Base-by-base conservation (phyloP, 331 rosid species). In the Pyrus hybrid region DNA sequence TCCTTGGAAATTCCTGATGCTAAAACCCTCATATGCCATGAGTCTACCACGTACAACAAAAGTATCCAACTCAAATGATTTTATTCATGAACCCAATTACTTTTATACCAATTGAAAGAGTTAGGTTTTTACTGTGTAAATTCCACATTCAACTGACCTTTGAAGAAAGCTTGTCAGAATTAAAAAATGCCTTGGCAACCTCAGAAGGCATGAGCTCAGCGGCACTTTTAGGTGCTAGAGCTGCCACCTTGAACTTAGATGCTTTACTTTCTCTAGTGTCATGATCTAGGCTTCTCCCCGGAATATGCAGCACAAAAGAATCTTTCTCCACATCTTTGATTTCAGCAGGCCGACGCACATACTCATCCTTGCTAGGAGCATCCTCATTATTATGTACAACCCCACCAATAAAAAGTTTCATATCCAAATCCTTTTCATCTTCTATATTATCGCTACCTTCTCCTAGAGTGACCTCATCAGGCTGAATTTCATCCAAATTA, bases 181-280 rank as follows among this genome's bases (percentile, higher is more conserved):
- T 73, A 97, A 87, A 95, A 76, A 95, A 92, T 70, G 90, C 97
- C 84, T 91, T 91, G 68, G 97, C 98, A 76, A 95, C 88, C 64
- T 95, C 98, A 75, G 97, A 80, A 80, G 98, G 97, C 98, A 92
- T 95, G 80, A 92, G 98, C 86, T 91, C 96, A 51, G 97, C 79
- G 41, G 88, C 79, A 66, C 93, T 96, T 88, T 88, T 89, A 70
- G 96, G 91, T 71, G 97, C 91, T 26, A 92, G 75, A 56, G 96
- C 93, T 65, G 94, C 93, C 77, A 87, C 97, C 81, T 91, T 92
- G 85, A 92, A 82, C 66, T 84, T 89, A 7, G 94, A 84, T 67
- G 82, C 74, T 79, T 91, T 90, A 67, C 78, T 81, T 74, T 91
- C 94, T 75, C 63, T 82, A 3, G 79, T 67, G 62, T 86, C 93